A percentile compares a stretch with the other conserved stretches of the same genome.
These are phyloP conservation scores for Euryodendron excelsum DNA, from an alignment of 148 eudicot genomes.

Conservation along the genomic window DNA sequence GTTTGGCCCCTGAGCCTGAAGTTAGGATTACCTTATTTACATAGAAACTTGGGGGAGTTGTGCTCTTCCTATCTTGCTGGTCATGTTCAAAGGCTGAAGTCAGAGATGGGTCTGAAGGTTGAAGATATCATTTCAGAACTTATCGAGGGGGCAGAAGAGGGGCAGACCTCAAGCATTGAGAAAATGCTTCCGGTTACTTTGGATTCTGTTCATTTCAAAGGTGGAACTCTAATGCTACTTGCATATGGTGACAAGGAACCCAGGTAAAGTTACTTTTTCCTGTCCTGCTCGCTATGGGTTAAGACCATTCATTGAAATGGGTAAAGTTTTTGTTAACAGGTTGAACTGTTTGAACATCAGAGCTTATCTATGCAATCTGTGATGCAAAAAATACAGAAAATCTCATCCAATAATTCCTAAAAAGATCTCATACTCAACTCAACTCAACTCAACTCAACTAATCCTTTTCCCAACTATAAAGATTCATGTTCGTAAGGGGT, in stretches of 20 bases:
- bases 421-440: background rate
- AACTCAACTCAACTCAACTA: too few relatives aligned
- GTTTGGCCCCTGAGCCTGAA: constrained; percentile 26
- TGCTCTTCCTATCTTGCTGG: constrained; percentile 45
- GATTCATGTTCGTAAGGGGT: too few relatives aligned
- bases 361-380: background rate
- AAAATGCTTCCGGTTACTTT: constrained; percentile 74
- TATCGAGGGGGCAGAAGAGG: constrained; percentile 55
- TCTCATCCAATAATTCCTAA: background rate
- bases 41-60: constrained; percentile 32
- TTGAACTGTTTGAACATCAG: background rate
- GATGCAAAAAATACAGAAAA: background rate
- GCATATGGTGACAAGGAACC: constrained; percentile 95
- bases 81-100: constrained; percentile 53
- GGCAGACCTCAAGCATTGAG: constrained; percentile 44
- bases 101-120: constrained; percentile 48
- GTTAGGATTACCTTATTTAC: constrained; percentile 24
- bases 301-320: background rate
- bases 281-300: too few relatives aligned
- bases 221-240: constrained; percentile 86
- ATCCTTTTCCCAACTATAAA: background rate
- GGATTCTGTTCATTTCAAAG: constrained; percentile 84
- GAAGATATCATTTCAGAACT: constrained; percentile 62
- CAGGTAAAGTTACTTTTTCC: constrained; percentile 39
- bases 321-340: background rate